phyloP scores from a whole-genome alignment of 192 early-diverging fungal genomes.

The Rhizophagus clarus region DNA sequence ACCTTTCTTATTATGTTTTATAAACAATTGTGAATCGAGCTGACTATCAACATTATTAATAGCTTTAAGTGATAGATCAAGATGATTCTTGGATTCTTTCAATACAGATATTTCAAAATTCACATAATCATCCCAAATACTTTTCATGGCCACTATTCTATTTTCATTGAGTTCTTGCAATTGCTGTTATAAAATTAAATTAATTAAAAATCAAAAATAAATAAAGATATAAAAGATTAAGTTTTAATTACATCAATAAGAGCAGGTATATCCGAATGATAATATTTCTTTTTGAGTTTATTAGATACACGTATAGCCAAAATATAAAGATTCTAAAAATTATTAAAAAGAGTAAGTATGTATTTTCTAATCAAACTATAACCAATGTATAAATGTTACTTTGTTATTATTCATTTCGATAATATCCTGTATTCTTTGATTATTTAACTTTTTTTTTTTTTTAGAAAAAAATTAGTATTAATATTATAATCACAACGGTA shows the following conservation, averaged over 20 bases:
- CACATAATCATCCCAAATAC: slow-evolving; percentile 57
- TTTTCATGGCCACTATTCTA: slow-evolving; percentile 54
- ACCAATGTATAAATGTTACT: slow-evolving; percentile 27
- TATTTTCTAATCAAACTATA: not conserved
- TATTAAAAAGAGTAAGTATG: not conserved
- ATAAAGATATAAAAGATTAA: not conserved
- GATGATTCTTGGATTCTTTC: slow-evolving; percentile 35
- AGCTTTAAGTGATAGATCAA: slow-evolving; percentile 37
- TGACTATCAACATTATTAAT: slow-evolving; percentile 52
- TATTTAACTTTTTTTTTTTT: slow-evolving; percentile 33
- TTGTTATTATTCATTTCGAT: slow-evolving; percentile 72
- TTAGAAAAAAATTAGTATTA: slow-evolving; percentile 18
- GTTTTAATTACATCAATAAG: slow-evolving; percentile 53
- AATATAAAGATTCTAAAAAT: slow-evolving; percentile 66
- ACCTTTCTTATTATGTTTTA: slow-evolving; percentile 39
- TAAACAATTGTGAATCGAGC: slow-evolving; percentile 56
- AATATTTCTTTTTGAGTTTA: slow-evolving; percentile 63
- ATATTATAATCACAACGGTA: not conserved
- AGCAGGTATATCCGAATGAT: slow-evolving; percentile 61
- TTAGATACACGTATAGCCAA: slow-evolving; percentile 64
- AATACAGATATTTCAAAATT: slow-evolving; percentile 46
- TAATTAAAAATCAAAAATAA: slow-evolving; percentile 9
- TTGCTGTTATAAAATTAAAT: slow-evolving; percentile 43
- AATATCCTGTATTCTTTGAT: slow-evolving; percentile 56
- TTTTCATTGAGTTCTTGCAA: slow-evolving; percentile 62